Evolutionary conservation across 2,329 filamentous ascomycete species (phyloP).

Genomic region (Fusarium stilboides): DNA sequence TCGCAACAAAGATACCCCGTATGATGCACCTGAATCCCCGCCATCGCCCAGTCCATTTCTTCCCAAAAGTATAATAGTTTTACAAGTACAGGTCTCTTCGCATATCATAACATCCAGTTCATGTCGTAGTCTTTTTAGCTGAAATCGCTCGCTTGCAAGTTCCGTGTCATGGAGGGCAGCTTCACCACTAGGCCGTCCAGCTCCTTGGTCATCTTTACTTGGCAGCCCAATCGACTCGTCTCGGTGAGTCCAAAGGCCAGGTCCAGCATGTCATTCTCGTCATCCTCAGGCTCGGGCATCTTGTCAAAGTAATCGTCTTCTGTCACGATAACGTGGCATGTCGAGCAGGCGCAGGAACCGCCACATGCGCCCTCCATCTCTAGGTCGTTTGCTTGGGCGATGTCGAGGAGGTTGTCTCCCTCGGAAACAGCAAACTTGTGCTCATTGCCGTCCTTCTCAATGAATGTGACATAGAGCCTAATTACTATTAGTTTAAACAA

Average conservation of each 20-base stretch:
- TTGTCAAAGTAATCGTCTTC: constrained; percentile 82
- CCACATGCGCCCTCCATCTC: constrained; percentile 99
- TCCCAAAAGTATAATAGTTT: constrained; percentile 45
- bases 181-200: constrained; percentile 88
- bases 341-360: constrained; percentile 93
- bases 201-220: constrained; percentile 92
- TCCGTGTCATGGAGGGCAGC: constrained; percentile 93
- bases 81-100: constrained; percentile 48
- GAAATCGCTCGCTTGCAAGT: constrained; percentile 96
- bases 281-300: constrained; percentile 83
- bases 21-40: constrained; percentile 48
- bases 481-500: constrained; percentile 18
- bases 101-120: constrained; percentile 40
- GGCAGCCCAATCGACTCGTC: constrained; percentile 86
- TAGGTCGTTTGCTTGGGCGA: constrained; percentile 93
- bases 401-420: constrained; percentile 94
- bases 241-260: constrained; percentile 91
- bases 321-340: constrained; percentile 89
- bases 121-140: constrained; percentile 52
- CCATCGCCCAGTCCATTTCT: constrained; percentile 44
- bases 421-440: constrained; percentile 84
- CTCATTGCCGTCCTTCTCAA: constrained; percentile 88
- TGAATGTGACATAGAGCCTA: constrained; percentile 90
- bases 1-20: constrained; percentile 52
- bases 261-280: constrained; percentile 93